phyloP scores from a whole-genome alignment of 2,329 filamentous ascomycete genomes.

The Aspergillus chevalieri region DNA sequence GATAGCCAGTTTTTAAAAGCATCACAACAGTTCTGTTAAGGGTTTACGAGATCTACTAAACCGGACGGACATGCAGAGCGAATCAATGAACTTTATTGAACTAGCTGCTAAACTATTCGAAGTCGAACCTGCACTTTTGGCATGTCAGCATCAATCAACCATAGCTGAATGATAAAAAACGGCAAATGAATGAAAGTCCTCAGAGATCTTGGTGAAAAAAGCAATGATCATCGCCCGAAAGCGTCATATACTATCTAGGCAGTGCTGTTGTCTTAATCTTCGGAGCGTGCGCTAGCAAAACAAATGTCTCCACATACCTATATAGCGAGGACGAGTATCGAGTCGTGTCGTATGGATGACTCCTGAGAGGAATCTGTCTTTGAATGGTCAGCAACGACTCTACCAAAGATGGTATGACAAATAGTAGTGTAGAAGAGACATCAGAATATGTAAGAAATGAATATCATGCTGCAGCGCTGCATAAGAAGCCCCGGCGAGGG shows the following conservation, averaged over 20 bases:
- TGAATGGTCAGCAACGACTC: slow-evolving; percentile 17
- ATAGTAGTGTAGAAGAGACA: slow-evolving; percentile 15
- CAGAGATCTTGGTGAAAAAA: slow-evolving; percentile 64
- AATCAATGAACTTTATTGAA: background rate
- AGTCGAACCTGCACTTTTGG: background rate
- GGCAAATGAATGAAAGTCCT: slow-evolving; percentile 37
- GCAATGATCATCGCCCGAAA: slow-evolving; percentile 51
- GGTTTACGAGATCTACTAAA: background rate
- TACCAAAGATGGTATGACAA: slow-evolving; percentile 1
- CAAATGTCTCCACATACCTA: slow-evolving; percentile 20
- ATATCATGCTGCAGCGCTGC: slow-evolving; percentile 76
- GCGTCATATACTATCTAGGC: slow-evolving; percentile 66
- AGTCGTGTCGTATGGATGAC: background rate
- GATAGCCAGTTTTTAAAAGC: too few species aligned
- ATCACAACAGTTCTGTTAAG: too few species aligned
- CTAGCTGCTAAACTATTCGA: background rate
- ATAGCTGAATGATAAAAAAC: slow-evolving; percentile 9
- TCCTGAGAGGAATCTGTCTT: slow-evolving; percentile 13
- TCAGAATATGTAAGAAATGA: slow-evolving; percentile 99
- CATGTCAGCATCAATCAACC: slow-evolving; percentile 1
- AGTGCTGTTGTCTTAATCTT: slow-evolving; percentile 59
- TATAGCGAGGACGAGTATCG: background rate
- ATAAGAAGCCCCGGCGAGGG: slow-evolving; percentile 81
- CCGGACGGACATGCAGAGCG: too few species aligned
- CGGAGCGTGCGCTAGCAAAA: slow-evolving; percentile 34